Conservation (phyloP, 805 yeast species). For the Saccharomycopsis synnaedendra region DNA sequence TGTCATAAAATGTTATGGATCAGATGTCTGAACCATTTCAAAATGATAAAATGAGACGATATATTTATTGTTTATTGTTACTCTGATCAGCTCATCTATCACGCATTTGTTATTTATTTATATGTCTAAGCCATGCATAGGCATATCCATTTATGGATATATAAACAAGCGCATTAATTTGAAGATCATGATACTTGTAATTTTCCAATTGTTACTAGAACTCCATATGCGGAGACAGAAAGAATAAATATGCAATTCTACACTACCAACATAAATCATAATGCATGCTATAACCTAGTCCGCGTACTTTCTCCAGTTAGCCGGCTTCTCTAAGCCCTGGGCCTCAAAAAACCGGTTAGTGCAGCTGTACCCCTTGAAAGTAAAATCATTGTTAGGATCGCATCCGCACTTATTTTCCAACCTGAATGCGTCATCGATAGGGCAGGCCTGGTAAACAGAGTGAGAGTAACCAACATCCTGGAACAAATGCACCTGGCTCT, state of each 20-base stretch:
- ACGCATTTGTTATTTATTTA: too few relatives aligned
- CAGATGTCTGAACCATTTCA: too few relatives aligned
- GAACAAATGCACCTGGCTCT: conserved; percentile 65
- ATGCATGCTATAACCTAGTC: neutral
- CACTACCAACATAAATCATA: neutral
- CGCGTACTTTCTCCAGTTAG: conserved; percentile 57
- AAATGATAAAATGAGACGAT: too few relatives aligned
- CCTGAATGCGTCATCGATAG: conserved; percentile 54
- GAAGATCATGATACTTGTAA: neutral
- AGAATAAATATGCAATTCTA: neutral
- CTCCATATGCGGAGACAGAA: neutral
- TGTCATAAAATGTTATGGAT: too few relatives aligned
- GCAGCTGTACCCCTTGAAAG: conserved; percentile 69
- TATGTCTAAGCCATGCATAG: neutral
- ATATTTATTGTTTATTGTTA: too few relatives aligned
- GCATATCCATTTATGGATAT: neutral
- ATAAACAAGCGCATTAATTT: neutral
- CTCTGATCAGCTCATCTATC: too few relatives aligned
- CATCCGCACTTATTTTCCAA: conserved; percentile 57
- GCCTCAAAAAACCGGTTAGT: conserved; percentile 49
- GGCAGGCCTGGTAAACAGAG: conserved; percentile 72
- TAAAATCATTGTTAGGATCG: conserved; percentile 57
- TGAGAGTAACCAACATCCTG: conserved; percentile 80
- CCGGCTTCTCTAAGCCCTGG: conserved; percentile 45
- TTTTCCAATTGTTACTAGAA: neutral